These are phyloP conservation scores for Leccinum olivaceopallidum DNA, from an alignment of 768 basidiomycete genomes.

Conservation along the genomic window DNA sequence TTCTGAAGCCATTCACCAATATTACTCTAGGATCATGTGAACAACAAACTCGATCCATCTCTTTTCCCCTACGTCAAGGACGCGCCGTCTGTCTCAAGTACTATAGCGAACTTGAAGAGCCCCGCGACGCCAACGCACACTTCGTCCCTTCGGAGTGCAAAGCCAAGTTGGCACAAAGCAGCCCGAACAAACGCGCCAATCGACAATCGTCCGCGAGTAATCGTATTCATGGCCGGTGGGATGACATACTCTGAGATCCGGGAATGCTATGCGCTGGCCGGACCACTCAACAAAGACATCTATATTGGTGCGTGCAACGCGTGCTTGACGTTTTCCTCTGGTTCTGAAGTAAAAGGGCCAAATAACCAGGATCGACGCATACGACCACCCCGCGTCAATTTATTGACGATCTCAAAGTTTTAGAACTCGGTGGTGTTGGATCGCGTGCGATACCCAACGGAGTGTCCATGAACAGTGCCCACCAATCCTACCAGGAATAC, in stretches of 20 bases:
- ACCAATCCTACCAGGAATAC: constrained; percentile 66
- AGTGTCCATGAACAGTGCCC: constrained; percentile 46
- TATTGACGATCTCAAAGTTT: constrained; percentile 81
- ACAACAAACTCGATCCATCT: constrained; percentile 71
- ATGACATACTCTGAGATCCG: constrained; percentile 96
- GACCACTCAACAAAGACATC: constrained; percentile 78
- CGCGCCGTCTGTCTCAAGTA: constrained; percentile 53
- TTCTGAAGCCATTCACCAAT: background rate
- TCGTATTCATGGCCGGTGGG: constrained; percentile 93
- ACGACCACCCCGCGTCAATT: constrained; percentile 80
- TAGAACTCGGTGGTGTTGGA: constrained; percentile 87
- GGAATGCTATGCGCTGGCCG: constrained; percentile 79
- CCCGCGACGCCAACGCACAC: constrained; percentile 51
- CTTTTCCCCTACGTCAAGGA: constrained; percentile 93
- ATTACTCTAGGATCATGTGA: constrained; percentile 70
- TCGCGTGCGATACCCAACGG: constrained; percentile 74
- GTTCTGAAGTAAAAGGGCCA: constrained; percentile 30
- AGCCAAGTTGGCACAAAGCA: constrained; percentile 87
- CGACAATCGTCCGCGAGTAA: constrained; percentile 69
- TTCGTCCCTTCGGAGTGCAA: constrained; percentile 83
- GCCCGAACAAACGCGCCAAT: constrained; percentile 51
- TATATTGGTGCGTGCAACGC: constrained; percentile 68
- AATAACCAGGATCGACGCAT: constrained; percentile 80
- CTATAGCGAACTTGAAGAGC: constrained; percentile 44
- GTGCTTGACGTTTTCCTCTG: constrained; percentile 37